phyloP scores from a whole-genome alignment of 2,329 filamentous ascomycete genomes.

The Colletotrichum sojae region DNA sequence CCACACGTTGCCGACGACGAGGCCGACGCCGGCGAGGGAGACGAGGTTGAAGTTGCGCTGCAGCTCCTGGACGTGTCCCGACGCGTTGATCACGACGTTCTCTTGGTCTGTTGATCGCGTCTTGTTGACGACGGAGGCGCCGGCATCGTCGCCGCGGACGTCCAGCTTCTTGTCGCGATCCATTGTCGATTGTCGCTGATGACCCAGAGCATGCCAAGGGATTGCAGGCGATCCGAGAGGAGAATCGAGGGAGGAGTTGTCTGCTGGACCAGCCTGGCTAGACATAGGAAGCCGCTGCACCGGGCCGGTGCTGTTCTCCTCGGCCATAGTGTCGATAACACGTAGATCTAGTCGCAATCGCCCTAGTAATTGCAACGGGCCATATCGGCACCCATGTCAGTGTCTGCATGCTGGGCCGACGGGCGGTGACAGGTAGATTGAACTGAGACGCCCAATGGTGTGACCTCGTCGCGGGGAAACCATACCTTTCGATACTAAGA shows the following conservation, averaged over 20 bases:
- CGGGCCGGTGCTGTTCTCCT: constrained; percentile 13
- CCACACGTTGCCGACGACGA: constrained; percentile 61
- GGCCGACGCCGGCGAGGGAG: constrained; percentile 57
- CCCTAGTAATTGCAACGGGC: background rate
- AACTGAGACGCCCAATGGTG: constrained; percentile 1
- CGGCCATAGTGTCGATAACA: background rate
- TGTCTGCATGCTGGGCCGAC: background rate
- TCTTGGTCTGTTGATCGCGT: constrained; percentile 24
- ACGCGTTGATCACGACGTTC: constrained; percentile 51
- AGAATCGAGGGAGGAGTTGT: background rate
- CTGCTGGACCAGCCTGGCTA: background rate
- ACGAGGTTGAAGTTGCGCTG: constrained; percentile 57
- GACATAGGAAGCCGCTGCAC: constrained; percentile 8
- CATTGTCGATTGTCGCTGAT: constrained; percentile 16
- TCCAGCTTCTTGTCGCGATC: constrained; percentile 9
- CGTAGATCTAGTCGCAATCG: background rate
- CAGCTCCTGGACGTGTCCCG: constrained; percentile 58
- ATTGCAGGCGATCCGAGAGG: background rate
- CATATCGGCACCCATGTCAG: constrained; percentile 1
- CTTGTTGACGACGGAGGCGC: constrained; percentile 6
- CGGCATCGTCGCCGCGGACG: background rate
- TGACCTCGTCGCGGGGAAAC: background rate
- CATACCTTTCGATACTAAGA: too few relatives aligned
- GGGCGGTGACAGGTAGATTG: background rate
- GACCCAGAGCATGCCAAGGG: background rate